Conservation (phyloP, 176 grass and related monocot species). For the Avena atlantica region DNA sequence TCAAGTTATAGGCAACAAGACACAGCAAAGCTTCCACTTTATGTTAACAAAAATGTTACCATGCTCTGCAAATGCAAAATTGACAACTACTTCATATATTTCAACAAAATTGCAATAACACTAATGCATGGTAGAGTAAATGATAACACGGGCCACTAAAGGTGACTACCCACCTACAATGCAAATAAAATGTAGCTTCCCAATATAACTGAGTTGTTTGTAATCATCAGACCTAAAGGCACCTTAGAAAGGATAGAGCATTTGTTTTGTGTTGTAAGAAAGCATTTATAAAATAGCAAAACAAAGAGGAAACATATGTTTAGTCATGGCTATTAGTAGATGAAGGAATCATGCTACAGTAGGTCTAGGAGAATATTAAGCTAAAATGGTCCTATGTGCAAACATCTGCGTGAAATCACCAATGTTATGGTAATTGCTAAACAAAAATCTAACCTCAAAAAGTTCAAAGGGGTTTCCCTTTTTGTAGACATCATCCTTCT, state of each 20-base stretch:
- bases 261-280: background rate
- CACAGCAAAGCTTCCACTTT: background rate
- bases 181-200: background rate
- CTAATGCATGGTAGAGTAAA: background rate
- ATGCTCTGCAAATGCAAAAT: too few relatives aligned
- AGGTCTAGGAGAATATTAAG: background rate
- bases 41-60: background rate
- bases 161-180: background rate
- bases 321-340: background rate
- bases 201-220: background rate
- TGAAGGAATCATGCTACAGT: background rate
- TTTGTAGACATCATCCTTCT: slow-evolving; percentile 77
- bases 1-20: background rate
- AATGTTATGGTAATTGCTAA: background rate
- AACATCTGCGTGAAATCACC: slow-evolving; percentile 8
- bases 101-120: background rate
- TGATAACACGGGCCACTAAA: background rate
- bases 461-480: slow-evolving; percentile 88
- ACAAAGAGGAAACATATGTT: background rate
- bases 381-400: background rate
- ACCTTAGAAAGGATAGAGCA: background rate
- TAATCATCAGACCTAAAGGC: background rate
- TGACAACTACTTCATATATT: background rate
- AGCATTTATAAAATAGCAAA: background rate
- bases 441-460: slow-evolving; percentile 67